Evolutionary conservation across 176 grass and related monocot species (phyloP), one percentile per base, ranked within the genome.

Genomic region (Carex cristatella): DNA sequence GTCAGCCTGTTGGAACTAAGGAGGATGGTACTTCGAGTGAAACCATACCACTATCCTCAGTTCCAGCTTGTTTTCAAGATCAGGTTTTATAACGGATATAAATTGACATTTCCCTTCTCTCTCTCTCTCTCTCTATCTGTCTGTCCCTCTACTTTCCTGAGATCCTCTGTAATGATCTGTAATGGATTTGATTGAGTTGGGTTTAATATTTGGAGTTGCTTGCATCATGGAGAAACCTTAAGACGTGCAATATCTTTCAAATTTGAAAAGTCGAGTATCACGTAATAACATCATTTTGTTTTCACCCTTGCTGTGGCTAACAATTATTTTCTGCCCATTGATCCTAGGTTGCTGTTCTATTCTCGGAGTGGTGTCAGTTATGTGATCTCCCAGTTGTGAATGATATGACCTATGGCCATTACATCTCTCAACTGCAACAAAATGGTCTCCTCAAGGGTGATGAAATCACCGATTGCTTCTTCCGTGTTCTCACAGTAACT

Each of bases 281-380:
- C 40, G 27, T 81, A 19, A 13, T 16, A 11, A 46, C 35, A 30
- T 61, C 1, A 42, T 88, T 84, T n/a, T 61, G 37, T 83, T 87
- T 61, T 72, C 38, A 23, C 61, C 12, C 68, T 73, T 8, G 69
- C 12, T 77, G 33, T 77, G 49, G 51, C 49, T 77, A 77, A 5
- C 3, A 46, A 67, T 15, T 40, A 37, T 14, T 70, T 59, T 79
- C 10, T 69, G 53, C 18, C 7, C 35, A 16, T 86, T 37, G 44
- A 71, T 84, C 28, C 38, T 80, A 98, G 95, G 92, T 93, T 73
- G 86, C 89, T 42, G 62, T 90, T 57, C 86, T 91, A 78, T 98
- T 90, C 86, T 68, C 92, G 82, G 95, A 98, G 5, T 98, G 95
- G 95, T 98, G 91, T 61, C 91, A 93, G 69, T 90, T 94, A 79